Conservation (phyloP, 495 filamentous ascomycete genomes). For the Endocarpon pusillum region DNA sequence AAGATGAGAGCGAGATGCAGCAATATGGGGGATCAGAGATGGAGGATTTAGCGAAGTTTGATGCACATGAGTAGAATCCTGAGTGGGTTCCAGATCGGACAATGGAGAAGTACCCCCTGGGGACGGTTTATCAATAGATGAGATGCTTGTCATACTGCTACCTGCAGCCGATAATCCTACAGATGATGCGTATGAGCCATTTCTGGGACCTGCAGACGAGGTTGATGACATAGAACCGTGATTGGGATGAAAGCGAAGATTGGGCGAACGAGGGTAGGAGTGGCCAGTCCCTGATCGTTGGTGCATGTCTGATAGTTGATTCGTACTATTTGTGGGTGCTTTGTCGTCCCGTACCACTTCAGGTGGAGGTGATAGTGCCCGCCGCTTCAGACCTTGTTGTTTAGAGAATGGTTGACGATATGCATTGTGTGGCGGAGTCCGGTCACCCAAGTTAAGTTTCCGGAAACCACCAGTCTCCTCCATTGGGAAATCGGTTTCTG, state of each 20-base stretch:
- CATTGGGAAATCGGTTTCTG: conserved; percentile 46
- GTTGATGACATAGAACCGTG: conserved; percentile 57
- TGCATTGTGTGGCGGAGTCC: conserved; percentile 26
- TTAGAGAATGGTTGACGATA: conserved; percentile 15
- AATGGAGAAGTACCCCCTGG: conserved; percentile 55
- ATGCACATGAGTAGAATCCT: conserved; percentile 41
- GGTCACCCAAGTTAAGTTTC: conserved; percentile 44
- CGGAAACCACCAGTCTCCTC: conserved; percentile 44
- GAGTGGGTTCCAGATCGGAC: conserved; percentile 30
- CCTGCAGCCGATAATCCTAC: conserved; percentile 43
- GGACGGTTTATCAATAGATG: conserved; percentile 54
- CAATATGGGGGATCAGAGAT: too few relatives aligned
- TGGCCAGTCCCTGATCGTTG: conserved; percentile 47
- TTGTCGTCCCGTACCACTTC: conserved; percentile 57
- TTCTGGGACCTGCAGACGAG: conserved; percentile 49
- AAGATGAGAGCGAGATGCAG: too few relatives aligned
- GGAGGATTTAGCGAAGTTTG: conserved; percentile 43
- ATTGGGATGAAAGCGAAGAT: conserved; percentile 35
- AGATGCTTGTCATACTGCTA: conserved; percentile 57
- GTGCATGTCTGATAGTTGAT: conserved; percentile 48
- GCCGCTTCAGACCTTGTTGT: conserved; percentile 51
- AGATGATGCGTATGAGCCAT: conserved; percentile 57
- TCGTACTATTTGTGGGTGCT: conserved; percentile 21
- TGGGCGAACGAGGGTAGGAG: conserved; percentile 39
- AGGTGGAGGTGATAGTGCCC: conserved; percentile 63